Conservation (phyloP, 495 filamentous ascomycete genomes). For the Oidiodendron maius region DNA sequence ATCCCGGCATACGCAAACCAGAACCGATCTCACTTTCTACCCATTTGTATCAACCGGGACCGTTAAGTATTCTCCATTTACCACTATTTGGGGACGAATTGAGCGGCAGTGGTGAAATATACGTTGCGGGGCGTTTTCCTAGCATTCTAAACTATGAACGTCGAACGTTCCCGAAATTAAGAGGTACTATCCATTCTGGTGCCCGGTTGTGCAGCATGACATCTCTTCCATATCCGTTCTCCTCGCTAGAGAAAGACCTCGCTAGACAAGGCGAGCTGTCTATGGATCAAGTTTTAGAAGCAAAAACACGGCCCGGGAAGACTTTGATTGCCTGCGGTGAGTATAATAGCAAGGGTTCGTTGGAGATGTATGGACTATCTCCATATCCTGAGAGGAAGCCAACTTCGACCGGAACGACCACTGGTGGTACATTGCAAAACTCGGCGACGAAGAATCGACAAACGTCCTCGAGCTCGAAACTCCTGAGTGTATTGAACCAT, state of each 20-base stretch:
- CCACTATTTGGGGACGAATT: constrained; percentile 45
- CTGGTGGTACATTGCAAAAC: constrained; percentile 31
- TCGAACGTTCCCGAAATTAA: constrained; percentile 74
- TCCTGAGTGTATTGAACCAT: constrained; percentile 80
- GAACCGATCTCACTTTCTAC: constrained; percentile 53
- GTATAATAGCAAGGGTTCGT: constrained; percentile 85
- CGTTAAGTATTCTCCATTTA: constrained; percentile 76
- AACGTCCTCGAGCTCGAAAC: constrained; percentile 71
- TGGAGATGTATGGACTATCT: constrained; percentile 76
- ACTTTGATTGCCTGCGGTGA: constrained; percentile 84
- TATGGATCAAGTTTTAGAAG: constrained; percentile 42
- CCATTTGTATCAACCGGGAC: constrained; percentile 72
- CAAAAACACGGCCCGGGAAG: constrained; percentile 42
- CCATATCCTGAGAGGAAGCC: constrained; percentile 26
- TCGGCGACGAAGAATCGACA: constrained; percentile 67
- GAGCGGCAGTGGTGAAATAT: constrained; percentile 56
- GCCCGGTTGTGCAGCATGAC: constrained; percentile 74
- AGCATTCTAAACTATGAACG: constrained; percentile 87
- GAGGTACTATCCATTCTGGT: constrained; percentile 75
- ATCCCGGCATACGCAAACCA: constrained; percentile 23
- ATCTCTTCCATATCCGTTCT: constrained; percentile 64
- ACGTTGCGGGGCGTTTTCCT: constrained; percentile 84
- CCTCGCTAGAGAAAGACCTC: constrained; percentile 45
- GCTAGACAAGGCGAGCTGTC: constrained; percentile 45
- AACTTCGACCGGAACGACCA: constrained; percentile 30